Base-by-base conservation (phyloP, 78 protist species). In the Capsaspora owczarzaki region DNA sequence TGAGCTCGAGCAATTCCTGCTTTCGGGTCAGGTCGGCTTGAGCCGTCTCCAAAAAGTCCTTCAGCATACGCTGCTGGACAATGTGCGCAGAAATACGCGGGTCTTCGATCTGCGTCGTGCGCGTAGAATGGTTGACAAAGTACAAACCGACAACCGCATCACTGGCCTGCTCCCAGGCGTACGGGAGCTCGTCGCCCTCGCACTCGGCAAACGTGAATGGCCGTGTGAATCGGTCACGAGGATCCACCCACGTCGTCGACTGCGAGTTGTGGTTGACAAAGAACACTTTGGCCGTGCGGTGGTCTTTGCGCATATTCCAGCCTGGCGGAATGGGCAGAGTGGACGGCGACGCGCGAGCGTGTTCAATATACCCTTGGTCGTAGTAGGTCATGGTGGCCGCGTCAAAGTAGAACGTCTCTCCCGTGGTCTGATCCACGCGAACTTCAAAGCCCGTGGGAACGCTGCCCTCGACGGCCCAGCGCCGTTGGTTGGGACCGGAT, bases 81-180 rank as follows among this genome's bases (percentile, higher is more conserved):
- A 25, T 25, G 72, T 63, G 33, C 72, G 42, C 27, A 14, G 43
- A 19, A 1, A 6, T 41, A 60, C 77, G 77, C 8, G 77, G 77
- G 60, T 71, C 77, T 2, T 71, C 77, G 33, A 71, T 33, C 77
- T 71, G 77, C 61, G 77, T 71, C 61, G 77, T 44, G 44, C 77
- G 44, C 25, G 77, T 71, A 60, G 42, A 44, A 23, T 71, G 77
- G 77, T 71, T 37, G 38, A 71, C 44, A 22, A 44, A 71, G 37
- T 43, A 71, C 37, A 23, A 4, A 38, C 77, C 77, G n/a, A 71
- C 60, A 0, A 19, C 42, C 12, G 46, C 40, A n/a, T 71, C 77
- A 5, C 4, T 3, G 22, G 23, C 61, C 29, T 4, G 8, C 53
- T 71, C 77, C 77, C 77, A 71, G 10, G 61, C 77, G 33, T 44